A percentile compares a stretch with the other conserved stretches of the same genome.
phyloP scores from a whole-genome alignment of 2,329 filamentous ascomycete species.

The Volutella citrinella region DNA sequence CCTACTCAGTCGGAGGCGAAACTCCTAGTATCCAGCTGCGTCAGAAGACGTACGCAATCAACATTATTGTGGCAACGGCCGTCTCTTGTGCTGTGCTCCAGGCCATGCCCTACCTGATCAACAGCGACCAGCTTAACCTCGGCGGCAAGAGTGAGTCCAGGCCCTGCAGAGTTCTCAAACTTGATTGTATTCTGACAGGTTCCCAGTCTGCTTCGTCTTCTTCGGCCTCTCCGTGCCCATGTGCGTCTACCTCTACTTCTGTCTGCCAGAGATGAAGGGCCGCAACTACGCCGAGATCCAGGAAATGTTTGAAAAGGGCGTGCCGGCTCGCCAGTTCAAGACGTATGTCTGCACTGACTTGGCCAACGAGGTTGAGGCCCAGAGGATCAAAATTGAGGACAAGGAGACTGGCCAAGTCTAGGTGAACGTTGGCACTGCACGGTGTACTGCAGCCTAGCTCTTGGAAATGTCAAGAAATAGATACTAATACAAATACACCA shows the following conservation, averaged over 20 bases:
- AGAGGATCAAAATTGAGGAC: no score
- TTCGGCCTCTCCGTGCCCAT: slow-evolving; percentile 27
- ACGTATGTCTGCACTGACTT: slow-evolving; percentile 10
- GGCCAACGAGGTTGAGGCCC: slow-evolving; percentile 7
- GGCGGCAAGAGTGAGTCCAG: slow-evolving; percentile 26
- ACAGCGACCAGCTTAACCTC: slow-evolving; percentile 25
- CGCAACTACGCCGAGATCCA: slow-evolving; percentile 17
- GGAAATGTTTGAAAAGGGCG: slow-evolving; percentile 14
- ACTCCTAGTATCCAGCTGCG: slow-evolving; percentile 25
- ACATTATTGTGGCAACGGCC: slow-evolving; percentile 28
- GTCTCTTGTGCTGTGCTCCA: slow-evolving; percentile 27
- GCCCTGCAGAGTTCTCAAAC: background rate
- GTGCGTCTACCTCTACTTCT: slow-evolving; percentile 31
- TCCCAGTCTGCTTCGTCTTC: slow-evolving; percentile 28
- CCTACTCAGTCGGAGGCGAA: slow-evolving; percentile 28
- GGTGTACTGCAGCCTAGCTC: no score
- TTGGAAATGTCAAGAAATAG: no score
- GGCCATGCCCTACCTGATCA: slow-evolving; percentile 28
- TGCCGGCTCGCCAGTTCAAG: slow-evolving; percentile 12
- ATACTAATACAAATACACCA: no score
- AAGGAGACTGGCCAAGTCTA: no score
- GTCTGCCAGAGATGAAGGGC: no score
- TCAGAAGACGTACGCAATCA: slow-evolving; percentile 31
- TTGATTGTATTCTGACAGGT: background rate
- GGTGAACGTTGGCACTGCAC: no score